Evolutionary conservation across 148 eudicot genomes (phyloP).

Genomic region (Rhododendron simsii): DNA sequence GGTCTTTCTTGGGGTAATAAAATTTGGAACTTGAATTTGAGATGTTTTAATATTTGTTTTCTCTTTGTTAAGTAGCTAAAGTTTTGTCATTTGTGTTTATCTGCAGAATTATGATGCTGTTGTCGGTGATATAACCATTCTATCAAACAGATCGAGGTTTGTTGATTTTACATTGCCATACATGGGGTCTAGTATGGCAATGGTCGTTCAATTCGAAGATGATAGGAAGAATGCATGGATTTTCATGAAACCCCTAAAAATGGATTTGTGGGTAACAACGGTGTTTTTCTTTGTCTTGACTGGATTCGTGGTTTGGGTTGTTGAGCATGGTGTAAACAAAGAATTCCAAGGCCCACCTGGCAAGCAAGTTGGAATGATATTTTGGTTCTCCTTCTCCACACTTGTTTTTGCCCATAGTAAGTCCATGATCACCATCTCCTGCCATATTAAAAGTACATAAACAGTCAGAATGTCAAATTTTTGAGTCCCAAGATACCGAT

Average conservation of each 20-base stretch:
- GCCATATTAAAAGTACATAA: background rate
- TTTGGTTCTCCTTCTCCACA: conserved; percentile 70
- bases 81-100: background rate
- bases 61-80: background rate
- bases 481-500: background rate
- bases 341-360: conserved; percentile 53
- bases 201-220: conserved; percentile 45
- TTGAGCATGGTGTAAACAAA: conserved; percentile 62
- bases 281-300: conserved; percentile 50
- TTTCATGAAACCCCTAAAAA: conserved; percentile 57
- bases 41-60: background rate
- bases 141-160: conserved; percentile 34
- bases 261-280: conserved; percentile 58
- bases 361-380: conserved; percentile 55
- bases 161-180: conserved; percentile 68
- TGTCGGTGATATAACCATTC: conserved; percentile 59
- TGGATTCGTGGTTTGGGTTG: conserved; percentile 70
- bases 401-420: conserved; percentile 78
- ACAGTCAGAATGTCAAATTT: too few species aligned
- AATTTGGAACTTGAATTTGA: background rate
- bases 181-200: conserved; percentile 53
- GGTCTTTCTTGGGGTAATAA: conserved; percentile 30
- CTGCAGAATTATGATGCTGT: conserved; percentile 52
- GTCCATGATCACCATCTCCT: conserved; percentile 2
- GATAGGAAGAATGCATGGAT: conserved; percentile 53